These are phyloP conservation scores for Arabidopsis suecica DNA, from an alignment of 345 rosid genomes.

Conservation along the genomic window DNA sequence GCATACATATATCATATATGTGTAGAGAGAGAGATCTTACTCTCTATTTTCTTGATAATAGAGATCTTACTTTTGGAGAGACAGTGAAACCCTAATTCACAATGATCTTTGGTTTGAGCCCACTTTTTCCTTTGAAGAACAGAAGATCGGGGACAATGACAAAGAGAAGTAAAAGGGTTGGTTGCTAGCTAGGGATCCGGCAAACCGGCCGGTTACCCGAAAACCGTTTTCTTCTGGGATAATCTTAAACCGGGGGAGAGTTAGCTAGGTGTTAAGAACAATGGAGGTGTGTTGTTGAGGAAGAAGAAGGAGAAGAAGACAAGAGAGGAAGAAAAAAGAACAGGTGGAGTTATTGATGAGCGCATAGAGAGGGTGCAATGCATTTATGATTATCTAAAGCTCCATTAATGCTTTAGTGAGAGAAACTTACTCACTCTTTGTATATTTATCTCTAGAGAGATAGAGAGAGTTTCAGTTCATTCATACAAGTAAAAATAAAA, in stretches of 20 bases:
- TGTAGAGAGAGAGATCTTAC: slow-evolving; percentile 26
- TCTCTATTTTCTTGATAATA: not conserved
- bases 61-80: slow-evolving; percentile 37
- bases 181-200: slow-evolving; percentile 4
- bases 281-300: slow-evolving; percentile 33
- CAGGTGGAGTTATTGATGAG: slow-evolving; percentile 68
- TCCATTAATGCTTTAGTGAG: slow-evolving; percentile 45
- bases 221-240: not conserved
- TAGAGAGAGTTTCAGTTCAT: slow-evolving; percentile 22
- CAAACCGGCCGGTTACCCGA: slow-evolving; percentile 7
- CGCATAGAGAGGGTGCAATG: slow-evolving; percentile 69
- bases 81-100: slow-evolving; percentile 44
- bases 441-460: not conserved
- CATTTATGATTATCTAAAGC: slow-evolving; percentile 67
- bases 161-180: not conserved
- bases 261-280: slow-evolving; percentile 19
- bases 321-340: slow-evolving; percentile 39
- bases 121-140: slow-evolving; percentile 4
- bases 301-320: slow-evolving; percentile 26
- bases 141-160: slow-evolving; percentile 12
- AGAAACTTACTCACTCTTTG: slow-evolving; percentile 37
- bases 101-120: slow-evolving; percentile 16
- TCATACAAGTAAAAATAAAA: slow-evolving; percentile 12
- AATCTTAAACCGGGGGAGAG: slow-evolving; percentile 19
- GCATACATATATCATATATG: not conserved